Percentiles rank a stretch among this genome's conserved stretches.
Evolutionary conservation across 2,329 filamentous ascomycete genomes (phyloP).

Genomic region (Sodiomyces alkalinus): DNA sequence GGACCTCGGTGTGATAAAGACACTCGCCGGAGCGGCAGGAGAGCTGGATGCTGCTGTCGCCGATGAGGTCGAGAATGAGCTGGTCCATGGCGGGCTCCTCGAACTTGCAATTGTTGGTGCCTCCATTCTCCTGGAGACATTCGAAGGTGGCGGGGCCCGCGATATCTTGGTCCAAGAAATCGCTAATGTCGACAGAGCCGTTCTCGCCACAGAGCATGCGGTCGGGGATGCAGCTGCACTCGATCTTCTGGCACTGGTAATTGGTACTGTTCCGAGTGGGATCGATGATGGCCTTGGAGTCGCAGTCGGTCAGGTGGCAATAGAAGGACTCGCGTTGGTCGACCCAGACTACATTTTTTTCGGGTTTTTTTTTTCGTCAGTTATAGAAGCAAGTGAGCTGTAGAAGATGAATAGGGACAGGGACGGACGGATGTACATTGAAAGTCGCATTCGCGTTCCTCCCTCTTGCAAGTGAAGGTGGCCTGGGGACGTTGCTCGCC

Average conservation of each 20-base stretch:
- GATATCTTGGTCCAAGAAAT: slow-evolving; percentile 73
- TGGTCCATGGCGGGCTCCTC: slow-evolving; percentile 87
- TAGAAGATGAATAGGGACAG: not conserved
- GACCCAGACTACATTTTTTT: slow-evolving; percentile 86
- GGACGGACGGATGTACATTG: slow-evolving; percentile 50
- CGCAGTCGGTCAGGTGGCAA: slow-evolving; percentile 72
- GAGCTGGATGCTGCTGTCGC: slow-evolving; percentile 76
- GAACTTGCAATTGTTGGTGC: slow-evolving; percentile 58
- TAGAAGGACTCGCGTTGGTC: slow-evolving; percentile 92
- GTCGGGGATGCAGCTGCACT: slow-evolving; percentile 76
- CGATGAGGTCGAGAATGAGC: slow-evolving; percentile 77
- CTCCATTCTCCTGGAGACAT: slow-evolving; percentile 51
- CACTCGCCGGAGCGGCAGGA: slow-evolving; percentile 81
- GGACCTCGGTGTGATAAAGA: slow-evolving; percentile 81
- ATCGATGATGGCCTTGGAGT: slow-evolving; percentile 53
- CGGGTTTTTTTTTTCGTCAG: not conserved
- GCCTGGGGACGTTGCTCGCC: slow-evolving; percentile 79
- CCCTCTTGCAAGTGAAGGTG: slow-evolving; percentile 78
- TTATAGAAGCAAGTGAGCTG: not conserved
- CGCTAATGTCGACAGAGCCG: slow-evolving; percentile 80
- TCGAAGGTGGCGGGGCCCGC: slow-evolving; percentile 77
- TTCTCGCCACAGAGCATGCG: slow-evolving; percentile 89
- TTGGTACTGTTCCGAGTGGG: slow-evolving; percentile 63
- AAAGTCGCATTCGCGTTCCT: slow-evolving; percentile 65
- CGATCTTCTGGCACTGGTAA: slow-evolving; percentile 73